Percentiles rank a stretch among this genome's conserved stretches.
These are phyloP conservation scores for Alternaria ethzedia DNA, from an alignment of 2,329 filamentous ascomycete genomes.

Conservation along the genomic window DNA sequence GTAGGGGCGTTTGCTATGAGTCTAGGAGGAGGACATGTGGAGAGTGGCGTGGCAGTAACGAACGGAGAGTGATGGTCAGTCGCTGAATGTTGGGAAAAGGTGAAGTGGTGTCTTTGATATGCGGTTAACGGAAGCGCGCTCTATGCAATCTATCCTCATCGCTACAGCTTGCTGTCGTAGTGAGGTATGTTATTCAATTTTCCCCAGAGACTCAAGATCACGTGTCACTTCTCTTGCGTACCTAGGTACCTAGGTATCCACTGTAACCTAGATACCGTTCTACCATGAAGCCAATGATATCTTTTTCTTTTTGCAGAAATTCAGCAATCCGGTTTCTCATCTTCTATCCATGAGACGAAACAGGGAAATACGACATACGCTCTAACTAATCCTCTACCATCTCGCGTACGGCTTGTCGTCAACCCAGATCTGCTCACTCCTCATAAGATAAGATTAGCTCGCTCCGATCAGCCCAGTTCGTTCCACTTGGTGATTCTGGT, in stretches of 20 bases:
- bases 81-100: neutral
- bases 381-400: neutral
- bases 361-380: neutral
- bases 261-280: neutral
- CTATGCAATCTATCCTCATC: neutral
- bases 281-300: neutral
- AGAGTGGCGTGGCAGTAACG: neutral
- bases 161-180: too few relatives aligned
- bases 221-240: neutral
- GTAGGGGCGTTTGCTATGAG: neutral
- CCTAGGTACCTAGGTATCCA: too few relatives aligned
- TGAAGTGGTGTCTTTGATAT: neutral
- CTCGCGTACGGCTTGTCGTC: too few relatives aligned
- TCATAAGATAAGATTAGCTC: neutral
- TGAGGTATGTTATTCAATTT: too few relatives aligned
- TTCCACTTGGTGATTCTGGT: neutral
- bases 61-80: neutral
- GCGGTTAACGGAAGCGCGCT: fast-evolving
- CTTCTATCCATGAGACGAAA: neutral
- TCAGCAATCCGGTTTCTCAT: neutral
- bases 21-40: neutral
- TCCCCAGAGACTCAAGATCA: neutral
- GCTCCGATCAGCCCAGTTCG: too few relatives aligned
- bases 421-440: too few relatives aligned
- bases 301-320: too few relatives aligned